Conservation (phyloP, 2,329 filamentous ascomycete genomes). For the Parascedosporium putredinis region DNA sequence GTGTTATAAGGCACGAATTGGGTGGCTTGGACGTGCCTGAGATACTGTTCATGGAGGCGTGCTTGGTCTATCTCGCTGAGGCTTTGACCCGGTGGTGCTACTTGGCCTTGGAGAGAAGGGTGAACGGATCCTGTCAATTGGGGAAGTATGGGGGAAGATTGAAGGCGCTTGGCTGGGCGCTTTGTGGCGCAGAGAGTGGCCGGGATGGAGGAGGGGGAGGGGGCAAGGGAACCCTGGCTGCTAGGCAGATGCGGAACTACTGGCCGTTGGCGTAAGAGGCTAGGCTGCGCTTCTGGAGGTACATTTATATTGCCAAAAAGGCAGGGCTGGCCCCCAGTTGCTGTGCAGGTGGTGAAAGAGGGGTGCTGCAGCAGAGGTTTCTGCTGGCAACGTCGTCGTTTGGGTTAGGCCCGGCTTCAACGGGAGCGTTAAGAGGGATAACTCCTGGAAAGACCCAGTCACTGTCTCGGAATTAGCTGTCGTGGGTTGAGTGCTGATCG, state of each 20-base stretch:
- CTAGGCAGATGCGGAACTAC: conserved; percentile 54
- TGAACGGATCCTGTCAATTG: conserved; percentile 65
- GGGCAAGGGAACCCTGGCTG: conserved; percentile 55
- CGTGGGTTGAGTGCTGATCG: conserved; percentile 33
- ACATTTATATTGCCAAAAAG: conserved; percentile 39
- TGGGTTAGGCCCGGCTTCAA: conserved; percentile 35
- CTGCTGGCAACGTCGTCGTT: conserved; percentile 12
- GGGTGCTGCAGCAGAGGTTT: conserved; percentile 10
- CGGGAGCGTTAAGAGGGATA: conserved; percentile 42
- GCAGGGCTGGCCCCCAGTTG: conserved; percentile 45
- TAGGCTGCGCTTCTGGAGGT: not conserved
- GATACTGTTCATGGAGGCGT: conserved; percentile 52
- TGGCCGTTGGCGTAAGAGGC: conserved; percentile 54
- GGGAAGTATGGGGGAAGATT: conserved; percentile 66
- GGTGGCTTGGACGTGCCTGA: conserved; percentile 33
- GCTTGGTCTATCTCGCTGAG: conserved; percentile 61
- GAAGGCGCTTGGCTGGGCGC: conserved; percentile 64
- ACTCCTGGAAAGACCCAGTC: conserved; percentile 56
- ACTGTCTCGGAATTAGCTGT: not conserved
- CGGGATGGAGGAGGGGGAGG: conserved; percentile 66
- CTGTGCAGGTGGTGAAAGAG: conserved; percentile 26
- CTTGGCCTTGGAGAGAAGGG: conserved; percentile 36
- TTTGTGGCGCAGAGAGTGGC: conserved; percentile 79
- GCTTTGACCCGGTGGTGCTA: conserved; percentile 67
- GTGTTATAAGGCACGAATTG: conserved; percentile 25